Conservation (phyloP, 176 grass and related monocot genomes). For the Oryza punctata region DNA sequence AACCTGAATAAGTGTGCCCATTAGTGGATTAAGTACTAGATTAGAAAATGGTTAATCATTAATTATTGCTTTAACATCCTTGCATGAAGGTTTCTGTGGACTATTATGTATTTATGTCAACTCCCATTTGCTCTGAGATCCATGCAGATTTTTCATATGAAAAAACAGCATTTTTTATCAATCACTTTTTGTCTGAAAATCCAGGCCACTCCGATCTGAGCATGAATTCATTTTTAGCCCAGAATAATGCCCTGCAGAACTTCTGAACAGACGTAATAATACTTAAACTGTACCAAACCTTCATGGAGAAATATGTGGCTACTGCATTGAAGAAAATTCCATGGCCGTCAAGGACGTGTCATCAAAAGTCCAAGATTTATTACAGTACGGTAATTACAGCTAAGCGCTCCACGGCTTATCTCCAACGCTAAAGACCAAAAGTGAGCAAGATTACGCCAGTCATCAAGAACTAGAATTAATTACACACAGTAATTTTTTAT, state of each 20-base stretch:
- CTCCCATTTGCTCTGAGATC: background rate
- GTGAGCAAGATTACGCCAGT: background rate
- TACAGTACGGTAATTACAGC: background rate
- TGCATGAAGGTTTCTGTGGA: background rate
- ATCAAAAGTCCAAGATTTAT: slow-evolving; percentile 23
- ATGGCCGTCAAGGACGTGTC: background rate
- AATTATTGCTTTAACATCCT: background rate
- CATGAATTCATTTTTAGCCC: background rate
- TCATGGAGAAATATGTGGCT: background rate
- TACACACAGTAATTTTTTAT: background rate
- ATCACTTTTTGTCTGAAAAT: background rate
- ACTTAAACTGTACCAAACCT: background rate
- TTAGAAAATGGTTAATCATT: background rate
- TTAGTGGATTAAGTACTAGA: background rate
- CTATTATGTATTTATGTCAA: background rate
- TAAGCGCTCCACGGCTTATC: background rate
- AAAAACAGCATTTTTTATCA: background rate
- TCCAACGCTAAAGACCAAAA: background rate
- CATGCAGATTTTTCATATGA: background rate
- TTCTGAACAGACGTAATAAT: background rate
- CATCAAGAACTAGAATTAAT: background rate
- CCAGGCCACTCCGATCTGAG: background rate
- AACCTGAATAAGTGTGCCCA: background rate
- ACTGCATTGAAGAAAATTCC: background rate
- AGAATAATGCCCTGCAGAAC: background rate